Percentiles rank a stretch among this genome's conserved stretches.
phyloP scores from a whole-genome alignment of 495 filamentous ascomycete species.

The Gamarada debralockiae region DNA sequence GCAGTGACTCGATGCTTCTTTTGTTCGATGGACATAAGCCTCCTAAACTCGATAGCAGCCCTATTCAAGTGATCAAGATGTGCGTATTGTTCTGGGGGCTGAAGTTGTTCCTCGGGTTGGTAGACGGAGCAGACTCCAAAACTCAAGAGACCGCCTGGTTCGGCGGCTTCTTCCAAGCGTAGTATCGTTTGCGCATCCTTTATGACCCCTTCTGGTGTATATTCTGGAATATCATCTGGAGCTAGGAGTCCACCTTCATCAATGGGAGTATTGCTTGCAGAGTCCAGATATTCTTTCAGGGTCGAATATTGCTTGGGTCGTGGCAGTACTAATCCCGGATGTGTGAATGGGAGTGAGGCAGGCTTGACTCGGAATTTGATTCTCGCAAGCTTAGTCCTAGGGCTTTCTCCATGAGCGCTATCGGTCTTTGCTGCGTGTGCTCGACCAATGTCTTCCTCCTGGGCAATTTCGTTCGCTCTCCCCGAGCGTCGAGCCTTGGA shows the following conservation, averaged over 20 bases:
- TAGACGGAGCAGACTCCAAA: conserved; percentile 68
- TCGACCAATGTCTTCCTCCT: conserved; percentile 10
- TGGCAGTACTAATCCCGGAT: conserved; percentile 46
- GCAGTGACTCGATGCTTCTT: conserved; percentile 65
- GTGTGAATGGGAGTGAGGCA: conserved; percentile 45
- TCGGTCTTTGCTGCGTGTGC: conserved; percentile 6
- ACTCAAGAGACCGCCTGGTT: conserved; percentile 73
- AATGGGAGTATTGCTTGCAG: conserved; percentile 39
- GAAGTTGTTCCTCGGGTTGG: conserved; percentile 72
- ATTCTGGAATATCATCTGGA: conserved; percentile 51
- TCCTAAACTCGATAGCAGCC: conserved; percentile 76
- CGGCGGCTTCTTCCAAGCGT: conserved; percentile 63
- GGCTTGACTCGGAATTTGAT: conserved; percentile 40
- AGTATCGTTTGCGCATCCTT: conserved; percentile 52
- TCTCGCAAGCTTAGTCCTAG: conserved; percentile 26
- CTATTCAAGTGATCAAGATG: conserved; percentile 82
- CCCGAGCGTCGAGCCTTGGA: conserved; percentile 13
- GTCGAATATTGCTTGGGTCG: conserved; percentile 41
- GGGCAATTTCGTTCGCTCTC: not conserved
- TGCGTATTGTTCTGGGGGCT: conserved; percentile 71
- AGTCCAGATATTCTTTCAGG: conserved; percentile 49
- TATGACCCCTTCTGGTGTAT: conserved; percentile 45
- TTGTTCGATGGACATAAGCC: conserved; percentile 71
- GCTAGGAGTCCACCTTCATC: conserved; percentile 45
- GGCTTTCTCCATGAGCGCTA: conserved; percentile 23